Evolutionary conservation across 176 grass and related monocot species (phyloP).

Genomic region (Ensete glaucum): DNA sequence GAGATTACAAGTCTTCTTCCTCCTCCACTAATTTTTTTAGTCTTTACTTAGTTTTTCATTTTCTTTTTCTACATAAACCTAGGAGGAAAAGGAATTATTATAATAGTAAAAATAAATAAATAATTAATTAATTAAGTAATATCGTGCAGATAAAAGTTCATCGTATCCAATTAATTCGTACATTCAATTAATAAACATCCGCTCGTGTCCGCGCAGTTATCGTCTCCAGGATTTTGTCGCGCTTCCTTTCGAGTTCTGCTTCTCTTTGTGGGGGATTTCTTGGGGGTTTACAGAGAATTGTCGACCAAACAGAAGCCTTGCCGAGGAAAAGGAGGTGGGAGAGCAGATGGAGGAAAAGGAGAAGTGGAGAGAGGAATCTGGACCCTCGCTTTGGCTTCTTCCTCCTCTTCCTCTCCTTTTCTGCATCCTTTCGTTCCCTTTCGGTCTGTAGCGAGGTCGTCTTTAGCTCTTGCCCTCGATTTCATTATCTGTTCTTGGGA

Average conservation of each 20-base stretch:
- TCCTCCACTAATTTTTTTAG: too few species aligned
- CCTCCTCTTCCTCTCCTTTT: neutral
- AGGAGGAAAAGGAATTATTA: too few species aligned
- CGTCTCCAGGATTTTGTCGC: neutral
- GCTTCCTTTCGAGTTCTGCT: neutral
- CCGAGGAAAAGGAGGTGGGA: neutral
- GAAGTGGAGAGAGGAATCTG: neutral
- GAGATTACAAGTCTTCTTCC: too few species aligned
- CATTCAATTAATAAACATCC: neutral
- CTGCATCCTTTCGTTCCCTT: neutral
- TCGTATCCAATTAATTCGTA: neutral
- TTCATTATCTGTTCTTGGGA: neutral
- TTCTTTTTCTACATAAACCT: too few species aligned
- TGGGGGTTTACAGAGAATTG: neutral
- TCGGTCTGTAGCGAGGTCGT: neutral
- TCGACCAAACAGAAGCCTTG: neutral
- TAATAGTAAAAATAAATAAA: too few species aligned
- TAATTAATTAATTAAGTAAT: too few species aligned
- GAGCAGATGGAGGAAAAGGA: neutral
- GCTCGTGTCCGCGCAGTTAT: neutral
- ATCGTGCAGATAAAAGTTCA: neutral
- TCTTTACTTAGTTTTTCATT: too few species aligned
- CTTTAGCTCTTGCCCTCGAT: neutral
- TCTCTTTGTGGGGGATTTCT: neutral
- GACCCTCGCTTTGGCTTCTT: neutral